phyloP scores from a whole-genome alignment of 2,329 filamentous ascomycete species.

The Hyphodiscus sp. region DNA sequence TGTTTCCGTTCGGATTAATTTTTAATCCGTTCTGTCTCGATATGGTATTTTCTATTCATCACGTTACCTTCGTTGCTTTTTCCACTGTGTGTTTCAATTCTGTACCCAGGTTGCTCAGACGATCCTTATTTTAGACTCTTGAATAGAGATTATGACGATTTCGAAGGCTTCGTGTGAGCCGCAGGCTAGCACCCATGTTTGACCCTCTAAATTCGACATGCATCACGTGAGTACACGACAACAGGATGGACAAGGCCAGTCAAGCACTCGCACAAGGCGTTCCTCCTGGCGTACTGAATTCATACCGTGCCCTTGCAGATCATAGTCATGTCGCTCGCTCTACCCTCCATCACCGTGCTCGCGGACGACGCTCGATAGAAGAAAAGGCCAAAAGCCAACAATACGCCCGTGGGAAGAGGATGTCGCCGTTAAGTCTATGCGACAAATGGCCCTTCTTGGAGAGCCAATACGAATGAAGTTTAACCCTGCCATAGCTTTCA shows the following conservation, averaged over 20 bases:
- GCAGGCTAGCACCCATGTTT: not conserved
- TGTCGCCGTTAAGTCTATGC: not conserved
- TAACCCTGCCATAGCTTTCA: not conserved
- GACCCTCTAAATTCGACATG: too few species aligned
- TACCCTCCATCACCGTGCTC: conserved; percentile 7
- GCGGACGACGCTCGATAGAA: conserved; percentile 24
- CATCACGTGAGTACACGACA: too few species aligned
- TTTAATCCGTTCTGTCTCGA: too few species aligned
- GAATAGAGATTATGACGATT: too few species aligned
- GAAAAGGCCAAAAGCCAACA: conserved; percentile 25
- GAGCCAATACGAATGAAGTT: conserved; percentile 1
- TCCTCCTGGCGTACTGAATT: not conserved
- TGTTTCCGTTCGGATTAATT: too few species aligned
- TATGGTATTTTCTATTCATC: too few species aligned
- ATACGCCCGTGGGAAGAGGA: conserved; percentile 14
- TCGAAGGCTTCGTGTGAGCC: too few species aligned
- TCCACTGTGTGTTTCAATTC: too few species aligned
- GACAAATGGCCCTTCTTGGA: conserved; percentile 3
- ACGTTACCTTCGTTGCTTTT: too few species aligned
- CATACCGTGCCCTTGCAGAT: not conserved
- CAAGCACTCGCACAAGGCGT: not conserved
- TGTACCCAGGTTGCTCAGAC: not conserved
- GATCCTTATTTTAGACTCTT: not conserved
- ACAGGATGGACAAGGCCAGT: conserved; percentile 1
- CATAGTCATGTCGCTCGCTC: not conserved